Conservation (phyloP, 2,329 filamentous ascomycete species). For the Trichoderma atroviride region DNA sequence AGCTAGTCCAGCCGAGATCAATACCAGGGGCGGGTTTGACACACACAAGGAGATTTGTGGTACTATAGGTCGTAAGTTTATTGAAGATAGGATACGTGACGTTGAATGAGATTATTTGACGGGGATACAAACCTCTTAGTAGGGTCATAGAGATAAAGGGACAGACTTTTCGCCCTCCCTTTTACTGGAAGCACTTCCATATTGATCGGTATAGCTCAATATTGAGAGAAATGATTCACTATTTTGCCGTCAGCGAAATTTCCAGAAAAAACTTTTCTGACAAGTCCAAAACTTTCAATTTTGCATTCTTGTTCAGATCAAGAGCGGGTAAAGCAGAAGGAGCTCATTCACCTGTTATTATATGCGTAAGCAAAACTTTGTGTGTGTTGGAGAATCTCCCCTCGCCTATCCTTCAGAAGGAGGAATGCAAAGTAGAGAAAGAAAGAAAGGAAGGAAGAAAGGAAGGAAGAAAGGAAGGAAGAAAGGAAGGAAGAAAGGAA, state of each 20-base stretch:
- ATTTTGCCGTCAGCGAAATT: too few species aligned
- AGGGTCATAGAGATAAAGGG: neutral
- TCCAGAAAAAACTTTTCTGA: too few species aligned
- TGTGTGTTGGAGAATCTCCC: neutral
- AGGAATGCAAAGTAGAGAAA: neutral
- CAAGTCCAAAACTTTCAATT: neutral
- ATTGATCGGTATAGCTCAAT: neutral
- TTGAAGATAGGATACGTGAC: neutral
- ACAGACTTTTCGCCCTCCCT: neutral
- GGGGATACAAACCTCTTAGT: neutral
- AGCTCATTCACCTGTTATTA: neutral
- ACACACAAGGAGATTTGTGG: constrained; percentile 36
- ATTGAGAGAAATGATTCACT: neutral
- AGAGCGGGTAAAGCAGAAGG: neutral
- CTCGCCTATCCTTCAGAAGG: neutral
- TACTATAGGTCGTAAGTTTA: constrained; percentile 35
- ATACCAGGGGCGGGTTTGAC: constrained; percentile 36
- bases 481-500: neutral
- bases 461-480: too few species aligned
- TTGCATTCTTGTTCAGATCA: neutral
- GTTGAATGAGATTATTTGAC: too few species aligned
- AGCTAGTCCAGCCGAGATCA: constrained; percentile 37
- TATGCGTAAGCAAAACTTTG: neutral
- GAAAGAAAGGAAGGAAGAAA: neutral
- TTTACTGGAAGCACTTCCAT: neutral